Percentiles rank a stretch among this genome's conserved stretches.
Conservation (phyloP, 169 alveolate species). For the Eimeria necatrix region DNA sequence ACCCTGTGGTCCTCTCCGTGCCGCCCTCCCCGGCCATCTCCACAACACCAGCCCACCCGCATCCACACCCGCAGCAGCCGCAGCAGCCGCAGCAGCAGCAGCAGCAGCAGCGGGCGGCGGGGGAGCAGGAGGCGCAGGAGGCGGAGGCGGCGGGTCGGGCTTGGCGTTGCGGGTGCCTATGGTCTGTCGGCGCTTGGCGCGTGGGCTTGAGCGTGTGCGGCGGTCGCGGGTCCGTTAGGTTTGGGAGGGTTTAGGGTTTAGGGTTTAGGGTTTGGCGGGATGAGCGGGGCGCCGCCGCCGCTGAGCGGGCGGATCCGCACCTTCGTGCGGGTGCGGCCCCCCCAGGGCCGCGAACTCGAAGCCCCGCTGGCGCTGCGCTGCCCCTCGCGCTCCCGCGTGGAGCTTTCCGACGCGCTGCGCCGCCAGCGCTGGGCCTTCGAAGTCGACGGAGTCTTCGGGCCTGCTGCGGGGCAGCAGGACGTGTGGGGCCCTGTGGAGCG, state of each 20-base stretch:
- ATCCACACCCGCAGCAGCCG: neutral
- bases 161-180: too few relatives aligned
- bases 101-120: neutral
- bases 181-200: neutral
- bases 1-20: too few relatives aligned
- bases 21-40: too few relatives aligned
- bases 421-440: conserved; percentile 80
- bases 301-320: conserved; percentile 73
- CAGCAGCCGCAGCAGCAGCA: conserved; percentile 44
- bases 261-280: neutral
- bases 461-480: conserved; percentile 83
- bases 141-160: too few relatives aligned
- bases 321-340: conserved; percentile 80
- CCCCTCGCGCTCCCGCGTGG: conserved; percentile 19
- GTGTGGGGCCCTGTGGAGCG: conserved; percentile 84
- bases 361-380: neutral
- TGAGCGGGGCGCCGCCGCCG: neutral
- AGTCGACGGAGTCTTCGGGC: conserved; percentile 84
- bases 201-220: neutral
- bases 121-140: neutral
- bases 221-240: neutral
- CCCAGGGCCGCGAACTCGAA: conserved; percentile 51
- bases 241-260: conserved; percentile 32
- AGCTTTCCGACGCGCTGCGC: conserved; percentile 75
- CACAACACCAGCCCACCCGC: too few relatives aligned